These are phyloP conservation scores for Suhomyces kunorum DNA, from an alignment of 1,139 yeast species.

Conservation along the genomic window DNA sequence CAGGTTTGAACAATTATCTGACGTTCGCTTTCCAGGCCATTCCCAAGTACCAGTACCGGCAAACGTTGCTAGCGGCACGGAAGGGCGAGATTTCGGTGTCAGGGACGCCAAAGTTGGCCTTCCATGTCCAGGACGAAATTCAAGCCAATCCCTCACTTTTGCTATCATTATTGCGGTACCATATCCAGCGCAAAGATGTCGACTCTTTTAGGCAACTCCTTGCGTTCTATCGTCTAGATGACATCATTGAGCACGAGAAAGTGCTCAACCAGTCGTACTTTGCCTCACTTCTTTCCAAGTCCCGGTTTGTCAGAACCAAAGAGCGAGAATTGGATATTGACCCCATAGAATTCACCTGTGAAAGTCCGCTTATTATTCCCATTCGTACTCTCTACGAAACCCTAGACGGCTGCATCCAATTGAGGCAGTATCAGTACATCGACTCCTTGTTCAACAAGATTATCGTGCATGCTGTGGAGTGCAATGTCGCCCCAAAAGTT, in stretches of 20 bases:
- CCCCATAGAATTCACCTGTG: constrained; percentile 17
- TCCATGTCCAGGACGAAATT: constrained; percentile 27
- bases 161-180: constrained; percentile 29
- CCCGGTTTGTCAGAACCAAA: constrained; percentile 25
- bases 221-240: constrained; percentile 32
- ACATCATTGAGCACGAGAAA: constrained; percentile 28
- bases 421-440: constrained; percentile 31
- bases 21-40: constrained; percentile 29
- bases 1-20: constrained; percentile 28
- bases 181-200: constrained; percentile 23
- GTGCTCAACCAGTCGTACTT: constrained; percentile 24
- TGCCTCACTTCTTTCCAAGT: constrained; percentile 30
- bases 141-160: constrained; percentile 33
- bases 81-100: neutral
- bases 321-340: constrained; percentile 15
- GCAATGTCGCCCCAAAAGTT: constrained; percentile 1
- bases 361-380: constrained; percentile 18
- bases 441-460: constrained; percentile 40
- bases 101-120: constrained; percentile 15
- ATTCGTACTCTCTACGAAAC: constrained; percentile 27
- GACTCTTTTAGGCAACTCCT: constrained; percentile 29
- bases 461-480: constrained; percentile 29
- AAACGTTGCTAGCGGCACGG: constrained; percentile 23
- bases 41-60: constrained; percentile 25
- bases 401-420: constrained; percentile 33